Evolutionary conservation across 1,139 yeast genomes (phyloP).

Genomic region (Hansenula sp.): DNA sequence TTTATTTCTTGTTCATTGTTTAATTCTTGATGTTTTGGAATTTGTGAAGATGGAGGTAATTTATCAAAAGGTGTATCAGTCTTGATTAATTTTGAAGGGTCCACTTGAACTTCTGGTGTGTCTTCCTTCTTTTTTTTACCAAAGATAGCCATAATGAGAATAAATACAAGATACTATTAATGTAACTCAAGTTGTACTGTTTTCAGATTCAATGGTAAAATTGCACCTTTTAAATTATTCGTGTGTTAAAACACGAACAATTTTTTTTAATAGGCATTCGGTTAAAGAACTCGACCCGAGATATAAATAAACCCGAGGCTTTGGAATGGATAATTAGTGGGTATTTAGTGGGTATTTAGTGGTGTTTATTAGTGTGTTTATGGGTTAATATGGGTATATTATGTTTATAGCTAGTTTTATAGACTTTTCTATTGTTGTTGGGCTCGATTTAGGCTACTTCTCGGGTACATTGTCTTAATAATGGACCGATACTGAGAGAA

Average conservation of each 20-base stretch:
- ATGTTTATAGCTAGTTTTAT: no score
- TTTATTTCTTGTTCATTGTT: constrained; percentile 50
- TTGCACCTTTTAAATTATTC: background rate
- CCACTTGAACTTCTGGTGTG: constrained; percentile 9
- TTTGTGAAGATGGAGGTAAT: constrained; percentile 42
- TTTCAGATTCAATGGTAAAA: background rate
- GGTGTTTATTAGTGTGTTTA: no score
- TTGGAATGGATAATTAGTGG: no score
- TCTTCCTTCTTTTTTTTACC: constrained; percentile 19
- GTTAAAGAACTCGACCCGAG: background rate
- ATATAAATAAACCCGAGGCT: no score
- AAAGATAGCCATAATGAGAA: constrained; percentile 22
- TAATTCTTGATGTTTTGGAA: constrained; percentile 48
- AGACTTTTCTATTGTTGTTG: no score
- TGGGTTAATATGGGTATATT: no score
- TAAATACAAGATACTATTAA: no score
- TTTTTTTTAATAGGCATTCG: no score
- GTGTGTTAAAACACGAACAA: background rate
- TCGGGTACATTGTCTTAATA: no score
- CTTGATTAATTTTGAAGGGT: constrained; percentile 22
- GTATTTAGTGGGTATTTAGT: no score
- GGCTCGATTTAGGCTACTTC: no score
- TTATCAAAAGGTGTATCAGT: constrained; percentile 44
- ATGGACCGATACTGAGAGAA: no score
- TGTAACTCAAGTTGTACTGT: background rate